Evolutionary conservation across 768 basidiomycete genomes (phyloP), one percentile per base, ranked within the genome.

Genomic region (Russula sp.): DNA sequence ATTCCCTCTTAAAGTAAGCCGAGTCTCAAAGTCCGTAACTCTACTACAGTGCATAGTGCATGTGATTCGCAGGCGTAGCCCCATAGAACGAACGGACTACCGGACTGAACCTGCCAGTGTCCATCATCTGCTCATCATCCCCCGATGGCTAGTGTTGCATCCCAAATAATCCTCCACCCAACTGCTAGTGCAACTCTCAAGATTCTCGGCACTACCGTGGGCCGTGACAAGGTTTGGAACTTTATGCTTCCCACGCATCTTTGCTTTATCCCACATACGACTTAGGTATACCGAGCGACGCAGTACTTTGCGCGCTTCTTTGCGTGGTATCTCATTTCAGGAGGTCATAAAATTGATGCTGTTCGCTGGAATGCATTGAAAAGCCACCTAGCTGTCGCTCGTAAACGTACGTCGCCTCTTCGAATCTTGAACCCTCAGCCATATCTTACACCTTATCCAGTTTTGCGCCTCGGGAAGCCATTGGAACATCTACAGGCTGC

Each of bases 401-500:
- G 97, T 66, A 98, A 96, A 76, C 78, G 96, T 97, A 55, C 50
- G 71, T 63, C 18, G 11, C 38, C 39, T 29, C 5, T 22, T 29
- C 36, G 46, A 25, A 18, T 22, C n/a, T 29, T 22, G 9, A n/a
- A 25, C 1, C 3, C 54, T 25, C 10, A 29, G 34, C 13, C 3
- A 34, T 56, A 13, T 14, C 25, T 20, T 32, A 49, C 25, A 16
- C 52, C 3, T 41, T 49, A n/a, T 25, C 34, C 49, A 98, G 96
- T 97, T 41, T 78, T 98, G 80, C 85, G 97, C 16, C 78, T 99
- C 56, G 93, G 93, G 67, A 96, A 98, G 74, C 93, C 94, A 8
- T 68, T 95, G 65, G 97, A 99, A 71, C 93, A 97, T 74, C 78
- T 95, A 7, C 96, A 98, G 72, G 84, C 92, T 1, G 94, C 92